These are phyloP conservation scores for Saraca asoca DNA, from an alignment of 331 rosid species.

Conservation along the genomic window DNA sequence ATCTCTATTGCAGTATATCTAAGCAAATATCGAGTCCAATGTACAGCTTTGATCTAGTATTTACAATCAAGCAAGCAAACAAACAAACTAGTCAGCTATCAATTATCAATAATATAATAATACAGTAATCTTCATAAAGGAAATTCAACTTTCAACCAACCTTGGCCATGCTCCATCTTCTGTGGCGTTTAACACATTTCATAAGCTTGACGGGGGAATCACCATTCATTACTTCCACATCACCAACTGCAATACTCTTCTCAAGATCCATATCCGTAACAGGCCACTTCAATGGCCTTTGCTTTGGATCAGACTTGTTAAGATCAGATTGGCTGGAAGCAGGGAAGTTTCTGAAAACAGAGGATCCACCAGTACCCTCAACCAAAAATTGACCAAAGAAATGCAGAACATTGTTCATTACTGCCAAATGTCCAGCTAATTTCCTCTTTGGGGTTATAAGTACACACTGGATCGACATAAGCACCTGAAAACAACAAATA, in stretches of 20 bases:
- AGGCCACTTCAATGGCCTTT: constrained; percentile 61
- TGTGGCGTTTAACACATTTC: constrained; percentile 81
- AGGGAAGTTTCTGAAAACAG: constrained; percentile 75
- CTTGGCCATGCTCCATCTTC: constrained; percentile 94
- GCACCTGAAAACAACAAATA: constrained; percentile 70
- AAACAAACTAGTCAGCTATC: constrained; percentile 9
- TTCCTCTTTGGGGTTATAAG: constrained; percentile 89
- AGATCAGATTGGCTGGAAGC: constrained; percentile 59
- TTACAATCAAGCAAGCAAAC: constrained; percentile 28
- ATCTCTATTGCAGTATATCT: constrained; percentile 91
- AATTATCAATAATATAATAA: constrained; percentile 6
- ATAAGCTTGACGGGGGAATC: constrained; percentile 54
- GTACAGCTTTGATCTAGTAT: constrained; percentile 80
- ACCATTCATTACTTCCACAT: constrained; percentile 55
- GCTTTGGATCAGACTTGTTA: constrained; percentile 69
- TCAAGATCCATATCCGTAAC: constrained; percentile 61
- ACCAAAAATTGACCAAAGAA: constrained; percentile 86
- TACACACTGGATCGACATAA: constrained; percentile 77
- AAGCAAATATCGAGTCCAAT: constrained; percentile 93
- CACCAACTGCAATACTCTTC: constrained; percentile 52
- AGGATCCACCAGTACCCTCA: constrained; percentile 94
- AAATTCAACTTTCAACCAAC: constrained; percentile 47
- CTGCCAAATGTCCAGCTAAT: constrained; percentile 89
- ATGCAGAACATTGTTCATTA: constrained; percentile 89
- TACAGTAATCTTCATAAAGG: constrained; percentile 25